Percentiles rank a stretch among this genome's conserved stretches.
phyloP scores from a whole-genome alignment of 202 grass and related monocot genomes.

The Thinopyrum obtusiflorum region DNA sequence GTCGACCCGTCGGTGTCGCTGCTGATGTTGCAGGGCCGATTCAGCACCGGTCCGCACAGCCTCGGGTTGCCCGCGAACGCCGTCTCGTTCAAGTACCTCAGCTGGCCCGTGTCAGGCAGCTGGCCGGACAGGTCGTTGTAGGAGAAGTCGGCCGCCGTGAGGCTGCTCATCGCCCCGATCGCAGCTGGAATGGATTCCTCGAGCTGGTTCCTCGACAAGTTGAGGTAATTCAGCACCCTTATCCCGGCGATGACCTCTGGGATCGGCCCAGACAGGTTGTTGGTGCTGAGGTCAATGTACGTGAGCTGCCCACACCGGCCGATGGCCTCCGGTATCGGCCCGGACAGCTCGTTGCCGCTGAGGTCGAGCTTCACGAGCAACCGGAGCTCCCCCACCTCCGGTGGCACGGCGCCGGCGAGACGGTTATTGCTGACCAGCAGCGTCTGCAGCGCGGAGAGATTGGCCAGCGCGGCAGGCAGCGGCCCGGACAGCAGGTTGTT shows the following conservation, averaged over 20 bases:
- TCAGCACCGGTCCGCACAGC: slow-evolving; percentile 51
- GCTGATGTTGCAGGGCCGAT: slow-evolving; percentile 35
- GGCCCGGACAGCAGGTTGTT: slow-evolving; percentile 71
- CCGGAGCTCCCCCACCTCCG: slow-evolving; percentile 43
- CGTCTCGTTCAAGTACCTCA: slow-evolving; percentile 70
- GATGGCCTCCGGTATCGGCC: slow-evolving; percentile 45
- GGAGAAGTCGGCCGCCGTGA: slow-evolving; percentile 81
- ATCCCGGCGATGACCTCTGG: slow-evolving; percentile 46
- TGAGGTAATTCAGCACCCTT: slow-evolving; percentile 76
- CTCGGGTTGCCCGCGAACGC: slow-evolving; percentile 74
- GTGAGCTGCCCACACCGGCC: slow-evolving; percentile 54
- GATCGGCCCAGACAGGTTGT: slow-evolving; percentile 56
- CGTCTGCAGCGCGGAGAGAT: slow-evolving; percentile 63
- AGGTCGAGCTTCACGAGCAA: slow-evolving; percentile 77
- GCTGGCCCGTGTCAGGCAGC: slow-evolving; percentile 60
- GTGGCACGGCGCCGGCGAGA: slow-evolving; percentile 41
- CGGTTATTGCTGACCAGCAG: slow-evolving; percentile 62
- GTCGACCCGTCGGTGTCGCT: background rate
- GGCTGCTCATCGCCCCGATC: slow-evolving; percentile 61
- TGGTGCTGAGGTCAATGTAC: slow-evolving; percentile 88
- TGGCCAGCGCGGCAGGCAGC: slow-evolving; percentile 46
- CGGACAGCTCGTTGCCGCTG: slow-evolving; percentile 49
- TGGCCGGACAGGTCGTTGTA: slow-evolving; percentile 70
- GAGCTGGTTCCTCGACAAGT: slow-evolving; percentile 72
- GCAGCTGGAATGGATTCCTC: slow-evolving; percentile 57